Conservation (phyloP, 202 grass and related monocot species). For the Musa balbisiana region DNA sequence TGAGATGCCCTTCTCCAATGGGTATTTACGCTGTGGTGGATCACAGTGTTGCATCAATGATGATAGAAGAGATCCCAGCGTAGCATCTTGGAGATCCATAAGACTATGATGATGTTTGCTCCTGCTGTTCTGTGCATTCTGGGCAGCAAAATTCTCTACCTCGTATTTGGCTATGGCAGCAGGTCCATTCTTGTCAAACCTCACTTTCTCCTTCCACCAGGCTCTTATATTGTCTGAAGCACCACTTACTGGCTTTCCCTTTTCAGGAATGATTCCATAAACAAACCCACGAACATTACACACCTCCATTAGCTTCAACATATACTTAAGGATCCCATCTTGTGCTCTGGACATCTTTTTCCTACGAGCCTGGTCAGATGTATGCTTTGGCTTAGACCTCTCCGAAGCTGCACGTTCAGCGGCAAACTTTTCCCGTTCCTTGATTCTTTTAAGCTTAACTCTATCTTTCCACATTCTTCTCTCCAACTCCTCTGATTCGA, state of each 20-base stretch:
- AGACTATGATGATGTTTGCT: slow-evolving; percentile 44
- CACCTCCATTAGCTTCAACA: slow-evolving; percentile 88
- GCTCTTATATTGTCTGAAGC: slow-evolving; percentile 86
- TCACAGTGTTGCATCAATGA: slow-evolving; percentile 88
- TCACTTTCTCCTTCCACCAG: slow-evolving; percentile 98
- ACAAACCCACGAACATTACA: slow-evolving; percentile 77
- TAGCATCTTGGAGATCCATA: slow-evolving; percentile 91
- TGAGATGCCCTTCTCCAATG: slow-evolving; percentile 60
- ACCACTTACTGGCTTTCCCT: slow-evolving; percentile 79
- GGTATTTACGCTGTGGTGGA: slow-evolving; percentile 78
- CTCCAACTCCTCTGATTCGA: slow-evolving; percentile 57
- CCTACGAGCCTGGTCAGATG: slow-evolving; percentile 71
- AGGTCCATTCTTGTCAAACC: slow-evolving; percentile 83
- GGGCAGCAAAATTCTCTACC: slow-evolving; percentile 38
- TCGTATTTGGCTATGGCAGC: slow-evolving; percentile 64
- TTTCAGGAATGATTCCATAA: slow-evolving; percentile 78
- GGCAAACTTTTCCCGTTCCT: slow-evolving; percentile 48
- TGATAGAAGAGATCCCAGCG: slow-evolving; percentile 67
- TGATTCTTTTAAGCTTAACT: slow-evolving; percentile 67
- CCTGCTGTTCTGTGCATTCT: slow-evolving; percentile 27
- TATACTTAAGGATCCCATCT: slow-evolving; percentile 85
- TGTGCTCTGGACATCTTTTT: slow-evolving; percentile 86
- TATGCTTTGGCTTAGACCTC: slow-evolving; percentile 43
- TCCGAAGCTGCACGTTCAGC: slow-evolving; percentile 38
- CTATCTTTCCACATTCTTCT: slow-evolving; percentile 89